Base-by-base conservation (phyloP, 2,329 filamentous ascomycete genomes). In the Aspergillus sergii region DNA sequence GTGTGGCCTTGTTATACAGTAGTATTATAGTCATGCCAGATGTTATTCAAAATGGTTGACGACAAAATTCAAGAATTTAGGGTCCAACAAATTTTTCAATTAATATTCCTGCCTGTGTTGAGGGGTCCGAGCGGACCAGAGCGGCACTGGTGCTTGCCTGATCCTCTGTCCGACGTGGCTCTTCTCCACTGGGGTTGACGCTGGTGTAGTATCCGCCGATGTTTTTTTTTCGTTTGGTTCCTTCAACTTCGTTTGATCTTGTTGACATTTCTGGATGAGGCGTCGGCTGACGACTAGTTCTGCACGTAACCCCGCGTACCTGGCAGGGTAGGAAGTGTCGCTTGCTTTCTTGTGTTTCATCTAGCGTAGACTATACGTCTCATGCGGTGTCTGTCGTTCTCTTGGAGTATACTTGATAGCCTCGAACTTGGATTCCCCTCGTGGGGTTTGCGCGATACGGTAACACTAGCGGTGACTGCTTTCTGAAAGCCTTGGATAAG, bases 1-100 rank as follows among this genome's bases (percentile, higher is more conserved):
- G 48, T 51, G 48, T 36, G 34, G 32, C 51, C 23, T 23, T 39
- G 51, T 39, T 55, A 55, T 34, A n/a, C n/a, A 54, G n/a, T 55
- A 55, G 32, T 55, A 32, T 51, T 51, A 51, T 51, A 30, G 9
- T 32, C 48, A 51, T n/a, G 28, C n/a, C 26, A 30, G 26, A 50
- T 50, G 14, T 50, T 32, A 32, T 50, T 50, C 46, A 50, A 36
- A 16, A 21, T 54, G 51, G 21, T 19, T 36, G 51, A 32, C 21
- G 21, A 32, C 32, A 36, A 41, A 26, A 36, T 32, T 32, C 48
- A 51, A n/a, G n/a, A 3, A 50, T 19, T n/a, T 19, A 51, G 19
- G 28, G 48, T 14, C 48, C 48, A 34, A 51, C 48, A 32, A 32
- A 21, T 32, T 19, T 8, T 8, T 51, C 26, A 11, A 12, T 51